Evolutionary conservation across 2,329 filamentous ascomycete species (phyloP).

Genomic region (Pseudocercospora vitis): DNA sequence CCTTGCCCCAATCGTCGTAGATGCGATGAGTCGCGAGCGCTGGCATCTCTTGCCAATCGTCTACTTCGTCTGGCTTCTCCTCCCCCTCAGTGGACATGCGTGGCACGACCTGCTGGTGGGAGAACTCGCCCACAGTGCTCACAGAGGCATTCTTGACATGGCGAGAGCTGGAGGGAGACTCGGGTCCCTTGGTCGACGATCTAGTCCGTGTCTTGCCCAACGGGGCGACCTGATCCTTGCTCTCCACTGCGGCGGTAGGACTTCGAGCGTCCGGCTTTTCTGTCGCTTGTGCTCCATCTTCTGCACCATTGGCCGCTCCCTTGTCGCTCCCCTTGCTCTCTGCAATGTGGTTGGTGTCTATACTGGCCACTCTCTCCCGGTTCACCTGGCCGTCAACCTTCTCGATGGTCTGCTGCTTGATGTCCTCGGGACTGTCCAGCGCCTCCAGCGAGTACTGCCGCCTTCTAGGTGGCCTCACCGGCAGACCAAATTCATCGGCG

Average conservation of each 20-base stretch:
- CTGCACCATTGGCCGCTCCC: background rate
- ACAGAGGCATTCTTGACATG: constrained; percentile 26
- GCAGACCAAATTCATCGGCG: constrained; percentile 42
- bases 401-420: constrained; percentile 22
- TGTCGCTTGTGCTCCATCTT: background rate
- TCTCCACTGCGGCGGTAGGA: constrained; percentile 13
- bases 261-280: background rate
- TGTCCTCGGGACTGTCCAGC: constrained; percentile 28
- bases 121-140: constrained; percentile 71
- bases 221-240: constrained; percentile 4
- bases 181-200: constrained; percentile 6
- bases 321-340: background rate
- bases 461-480: constrained; percentile 35
- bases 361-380: background rate
- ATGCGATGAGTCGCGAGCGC: constrained; percentile 89
- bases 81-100: constrained; percentile 43
- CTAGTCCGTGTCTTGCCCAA: constrained; percentile 8
- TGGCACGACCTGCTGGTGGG: constrained; percentile 74
- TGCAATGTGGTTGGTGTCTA: background rate
- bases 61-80: constrained; percentile 53
- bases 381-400: constrained; percentile 27
- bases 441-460: constrained; percentile 31
- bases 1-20: constrained; percentile 88
- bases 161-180: constrained; percentile 6
- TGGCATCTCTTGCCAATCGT: constrained; percentile 93